phyloP scores from a whole-genome alignment of 768 basidiomycete genomes.

The Coprinopsis sp. region DNA sequence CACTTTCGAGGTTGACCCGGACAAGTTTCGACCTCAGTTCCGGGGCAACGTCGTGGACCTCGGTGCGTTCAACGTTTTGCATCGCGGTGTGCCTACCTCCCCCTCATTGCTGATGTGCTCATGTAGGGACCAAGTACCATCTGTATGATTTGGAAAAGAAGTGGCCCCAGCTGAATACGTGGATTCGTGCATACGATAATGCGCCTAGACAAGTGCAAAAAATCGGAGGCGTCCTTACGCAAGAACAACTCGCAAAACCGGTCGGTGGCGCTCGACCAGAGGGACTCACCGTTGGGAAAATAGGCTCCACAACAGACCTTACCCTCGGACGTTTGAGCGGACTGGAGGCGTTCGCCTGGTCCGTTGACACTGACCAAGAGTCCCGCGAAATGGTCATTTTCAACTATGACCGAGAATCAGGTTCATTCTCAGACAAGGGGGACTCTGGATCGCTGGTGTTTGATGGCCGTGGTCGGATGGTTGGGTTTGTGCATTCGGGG shows the following conservation, averaged over 20 bases:
- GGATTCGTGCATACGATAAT: no score
- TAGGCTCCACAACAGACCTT: slow-evolving; percentile 7
- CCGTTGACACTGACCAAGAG: slow-evolving; percentile 8
- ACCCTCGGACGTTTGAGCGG: not conserved
- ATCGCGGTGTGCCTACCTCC: no score
- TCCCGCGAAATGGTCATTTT: slow-evolving; percentile 33
- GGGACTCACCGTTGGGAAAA: slow-evolving; percentile 5
- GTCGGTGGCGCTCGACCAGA: no score
- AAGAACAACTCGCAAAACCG: no score
- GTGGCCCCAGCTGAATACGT: no score
- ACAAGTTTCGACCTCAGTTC: slow-evolving; percentile 18
- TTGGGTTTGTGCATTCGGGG: slow-evolving; percentile 40
- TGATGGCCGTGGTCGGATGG: slow-evolving; percentile 22
- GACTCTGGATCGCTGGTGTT: slow-evolving; percentile 40
- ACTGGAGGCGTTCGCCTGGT: not conserved
- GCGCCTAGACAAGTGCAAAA: no score
- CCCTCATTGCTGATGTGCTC: no score
- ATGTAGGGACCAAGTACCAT: no score
- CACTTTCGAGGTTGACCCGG: slow-evolving; percentile 31
- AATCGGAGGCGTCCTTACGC: no score
- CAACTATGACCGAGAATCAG: slow-evolving; percentile 25
- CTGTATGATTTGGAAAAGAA: no score
- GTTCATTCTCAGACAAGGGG: slow-evolving; percentile 31
- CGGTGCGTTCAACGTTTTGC: no score
- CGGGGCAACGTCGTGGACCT: slow-evolving; percentile 28